Base-by-base conservation (phyloP, 108 stramenopile genomes). In the Schizochytrium sp. region DNA sequence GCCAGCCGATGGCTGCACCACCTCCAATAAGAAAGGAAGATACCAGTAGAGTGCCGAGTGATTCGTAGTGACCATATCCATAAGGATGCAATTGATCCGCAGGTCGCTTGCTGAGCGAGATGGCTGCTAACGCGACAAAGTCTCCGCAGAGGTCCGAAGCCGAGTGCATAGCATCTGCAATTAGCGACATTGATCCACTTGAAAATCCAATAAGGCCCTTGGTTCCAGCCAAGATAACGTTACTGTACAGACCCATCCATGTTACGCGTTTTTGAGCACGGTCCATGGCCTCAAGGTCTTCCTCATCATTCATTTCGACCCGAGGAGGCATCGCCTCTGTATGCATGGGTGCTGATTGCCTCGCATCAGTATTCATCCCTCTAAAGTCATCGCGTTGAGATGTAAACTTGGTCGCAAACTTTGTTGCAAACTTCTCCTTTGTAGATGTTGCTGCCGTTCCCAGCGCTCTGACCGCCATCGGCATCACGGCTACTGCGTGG, bases 141-240 rank as follows among this genome's bases (percentile, higher is more conserved):
- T 99, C 98, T 49, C 92, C 93, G 57, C 97, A 92, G 53, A 99
- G 90, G 92, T 99, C 98, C 49, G 93, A 93, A 44, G 97, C 76
- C 3, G 96, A 96, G 93, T 99, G 98, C 3, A 97, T 97, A 0
- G 98, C 98, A 92, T 99, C 98, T 42, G 98, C 97, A 61, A 99
- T 91, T 88, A 99, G 90, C 19, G 96, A 98, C 5, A 95, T 91
- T 0, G 96, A 96, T 91, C 96, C 94, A 87, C 96, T 94, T 5
- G 91, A 57, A 5, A 97, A 91, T 28, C 98, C 98, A 46, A 96
- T 95, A 4, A 92, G 89, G 1, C 92, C 91, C 90, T 98, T 98
- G n/a, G 94, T 95, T 8, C 93, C 90, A 61, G 92, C 93, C 61
- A 97, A 90, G 5, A 95, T 46, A 7, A 98, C 50, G 90, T 98